Evolutionary conservation across 345 rosid species (phyloP), one percentile per base, ranked within the genome.

Genomic region (Passiflora organensis): DNA sequence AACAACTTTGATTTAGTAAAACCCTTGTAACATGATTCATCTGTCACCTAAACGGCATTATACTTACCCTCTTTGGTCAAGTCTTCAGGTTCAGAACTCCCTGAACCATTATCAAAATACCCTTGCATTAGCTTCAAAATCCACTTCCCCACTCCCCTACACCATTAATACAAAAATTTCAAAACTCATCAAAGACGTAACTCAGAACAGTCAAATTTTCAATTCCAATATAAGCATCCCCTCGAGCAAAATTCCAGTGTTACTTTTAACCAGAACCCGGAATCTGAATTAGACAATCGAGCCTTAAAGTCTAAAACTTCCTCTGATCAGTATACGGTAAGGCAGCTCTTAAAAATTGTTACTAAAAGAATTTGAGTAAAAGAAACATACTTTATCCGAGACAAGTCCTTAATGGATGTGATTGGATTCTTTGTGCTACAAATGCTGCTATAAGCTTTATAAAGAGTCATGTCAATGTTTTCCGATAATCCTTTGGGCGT

Each of bases 91-190:
- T 79, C 82, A 56, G 93, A 81, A 79, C 48, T 37, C 49, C 48
- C 74, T 38, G 71, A 62, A 49, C 56, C 79, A 58, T 23, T 53
- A 20, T 69, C 76, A 63, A 86, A 91, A 71, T 76, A 80, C 48
- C 83, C 87, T 69, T 80, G 71, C 82, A 81, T 63, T 45, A 76
- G 77, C 76, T 54, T 84, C 55, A 91, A 36, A 66, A 86, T 78
- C 98, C 90, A 91, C 61, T 88, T 86, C 17, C 98, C 98, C 14
- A 88, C 78, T 23, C 98, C 98, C 87, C 96, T 88, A 32, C n/a
- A 59, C 60, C 43, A 41, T 12, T 8, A 41, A 28, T 28, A 28
- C 34, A 28, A 28, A 28, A 2, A 2, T 28, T 2, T 28, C 34
- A 28, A 8, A 28, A 28, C 3, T 28, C 34, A 28, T 28, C 34